These are phyloP conservation scores for Gaultheria prostrata DNA, from an alignment of 148 eudicot species.

Conservation along the genomic window DNA sequence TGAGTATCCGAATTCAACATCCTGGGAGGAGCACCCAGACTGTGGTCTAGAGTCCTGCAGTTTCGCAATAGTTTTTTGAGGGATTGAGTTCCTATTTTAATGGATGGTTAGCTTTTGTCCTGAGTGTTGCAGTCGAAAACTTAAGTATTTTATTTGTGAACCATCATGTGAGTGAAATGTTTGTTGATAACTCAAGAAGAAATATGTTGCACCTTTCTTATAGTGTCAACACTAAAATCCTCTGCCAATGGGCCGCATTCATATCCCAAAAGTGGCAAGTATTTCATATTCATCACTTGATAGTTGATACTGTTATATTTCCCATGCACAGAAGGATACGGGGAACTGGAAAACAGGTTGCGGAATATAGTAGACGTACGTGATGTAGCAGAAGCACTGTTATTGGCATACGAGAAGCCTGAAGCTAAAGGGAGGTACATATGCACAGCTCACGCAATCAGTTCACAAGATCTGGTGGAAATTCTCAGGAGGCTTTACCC, in stretches of 20 bases:
- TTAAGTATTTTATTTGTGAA: neutral
- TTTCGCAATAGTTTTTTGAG: neutral
- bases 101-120: neutral
- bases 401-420: conserved; percentile 65
- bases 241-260: neutral
- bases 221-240: neutral
- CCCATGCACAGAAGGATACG: conserved; percentile 41
- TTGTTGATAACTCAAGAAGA: neutral
- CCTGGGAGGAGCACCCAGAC: too few species aligned
- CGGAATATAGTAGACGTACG: conserved; percentile 66
- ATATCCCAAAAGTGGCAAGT: neutral
- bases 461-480: conserved; percentile 52
- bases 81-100: neutral
- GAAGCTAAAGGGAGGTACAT: conserved; percentile 77
- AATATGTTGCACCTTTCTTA: neutral
- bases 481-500: conserved; percentile 28
- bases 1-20: neutral
- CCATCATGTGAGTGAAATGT: neutral
- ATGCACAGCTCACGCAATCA: conserved; percentile 46
- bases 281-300: neutral
- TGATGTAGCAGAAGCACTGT: conserved; percentile 66
- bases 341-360: conserved; percentile 44
- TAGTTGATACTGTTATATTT: neutral
- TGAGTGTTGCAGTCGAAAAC: neutral
- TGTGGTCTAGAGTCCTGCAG: neutral